Percentiles rank a stretch among this genome's conserved stretches.
These are phyloP conservation scores for Entonaema liquescens DNA, from an alignment of 495 filamentous ascomycete genomes.

Conservation along the genomic window DNA sequence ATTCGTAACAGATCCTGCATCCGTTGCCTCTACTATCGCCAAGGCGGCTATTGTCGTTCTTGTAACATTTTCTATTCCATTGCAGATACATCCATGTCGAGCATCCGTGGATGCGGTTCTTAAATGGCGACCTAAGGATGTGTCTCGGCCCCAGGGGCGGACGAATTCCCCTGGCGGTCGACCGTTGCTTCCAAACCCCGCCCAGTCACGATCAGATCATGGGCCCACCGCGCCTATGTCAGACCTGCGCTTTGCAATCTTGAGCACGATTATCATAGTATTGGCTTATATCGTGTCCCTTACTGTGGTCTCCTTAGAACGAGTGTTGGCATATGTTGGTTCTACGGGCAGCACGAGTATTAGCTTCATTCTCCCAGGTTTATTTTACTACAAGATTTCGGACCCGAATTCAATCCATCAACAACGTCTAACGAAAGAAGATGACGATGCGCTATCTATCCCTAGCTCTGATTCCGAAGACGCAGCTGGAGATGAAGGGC, in stretches of 20 bases:
- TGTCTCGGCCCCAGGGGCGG: slow-evolving; percentile 42
- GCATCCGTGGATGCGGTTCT: slow-evolving; percentile 92
- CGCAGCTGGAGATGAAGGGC: slow-evolving; percentile 52
- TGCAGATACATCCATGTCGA: slow-evolving; percentile 94
- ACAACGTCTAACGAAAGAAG: slow-evolving; percentile 85
- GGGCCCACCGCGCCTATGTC: slow-evolving; percentile 67
- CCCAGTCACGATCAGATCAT: slow-evolving; percentile 49
- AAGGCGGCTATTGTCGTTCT: slow-evolving; percentile 95
- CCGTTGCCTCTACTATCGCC: slow-evolving; percentile 86
- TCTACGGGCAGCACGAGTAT: slow-evolving; percentile 93
- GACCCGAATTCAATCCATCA: slow-evolving; percentile 84
- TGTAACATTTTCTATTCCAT: slow-evolving; percentile 95
- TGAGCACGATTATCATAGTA: slow-evolving; percentile 86
- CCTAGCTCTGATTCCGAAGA: slow-evolving; percentile 58
- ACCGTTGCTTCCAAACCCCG: slow-evolving; percentile 51
- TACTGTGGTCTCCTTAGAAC: slow-evolving; percentile 86
- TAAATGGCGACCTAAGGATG: slow-evolving; percentile 78
- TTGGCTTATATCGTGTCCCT: slow-evolving; percentile 87
- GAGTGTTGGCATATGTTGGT: slow-evolving; percentile 93
- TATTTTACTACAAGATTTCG: slow-evolving; percentile 99
- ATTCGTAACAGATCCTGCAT: slow-evolving; percentile 66
- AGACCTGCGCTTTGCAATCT: slow-evolving; percentile 86
- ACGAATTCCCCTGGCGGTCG: slow-evolving; percentile 51
- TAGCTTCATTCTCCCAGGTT: slow-evolving; percentile 92
- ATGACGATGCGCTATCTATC: slow-evolving; percentile 70